Conservation (phyloP, 140 eudicot species). For the Senecio squalidus region DNA sequence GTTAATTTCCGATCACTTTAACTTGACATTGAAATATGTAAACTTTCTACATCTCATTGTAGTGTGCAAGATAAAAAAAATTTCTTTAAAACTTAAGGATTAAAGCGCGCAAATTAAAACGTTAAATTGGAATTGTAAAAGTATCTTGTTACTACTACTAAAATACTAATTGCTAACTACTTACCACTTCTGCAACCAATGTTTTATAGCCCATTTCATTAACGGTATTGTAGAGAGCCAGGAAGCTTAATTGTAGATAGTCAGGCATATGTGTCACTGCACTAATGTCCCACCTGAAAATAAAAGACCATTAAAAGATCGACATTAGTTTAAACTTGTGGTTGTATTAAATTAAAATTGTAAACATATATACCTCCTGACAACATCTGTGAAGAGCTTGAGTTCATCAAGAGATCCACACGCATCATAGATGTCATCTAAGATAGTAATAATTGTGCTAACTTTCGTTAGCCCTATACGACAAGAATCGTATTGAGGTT, state of each 20-base stretch:
- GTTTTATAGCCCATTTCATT: background rate
- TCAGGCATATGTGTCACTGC: background rate
- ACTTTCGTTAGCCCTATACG: slow-evolving; percentile 1
- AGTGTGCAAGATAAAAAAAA: too few relatives aligned
- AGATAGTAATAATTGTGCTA: background rate
- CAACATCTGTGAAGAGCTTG: background rate
- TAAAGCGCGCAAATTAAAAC: too few relatives aligned
- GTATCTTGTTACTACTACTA: too few relatives aligned
- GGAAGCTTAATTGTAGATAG: background rate
- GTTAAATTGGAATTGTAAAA: too few relatives aligned
- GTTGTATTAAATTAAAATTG: too few relatives aligned
- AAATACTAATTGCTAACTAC: too few relatives aligned
- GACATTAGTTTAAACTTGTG: too few relatives aligned
- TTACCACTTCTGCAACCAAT: background rate
- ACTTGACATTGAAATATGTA: too few relatives aligned
- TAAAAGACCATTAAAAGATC: background rate
- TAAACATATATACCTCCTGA: background rate
- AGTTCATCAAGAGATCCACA: background rate
- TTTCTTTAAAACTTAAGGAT: too few relatives aligned
- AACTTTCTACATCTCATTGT: too few relatives aligned
- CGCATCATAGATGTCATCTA: background rate
- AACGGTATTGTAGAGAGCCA: background rate
- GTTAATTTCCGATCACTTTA: too few relatives aligned
- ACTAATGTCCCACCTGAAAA: background rate
- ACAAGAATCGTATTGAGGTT: background rate